These are phyloP conservation scores for Pleurotus citrinopileatus DNA, from an alignment of 768 basidiomycete genomes.

Conservation along the genomic window DNA sequence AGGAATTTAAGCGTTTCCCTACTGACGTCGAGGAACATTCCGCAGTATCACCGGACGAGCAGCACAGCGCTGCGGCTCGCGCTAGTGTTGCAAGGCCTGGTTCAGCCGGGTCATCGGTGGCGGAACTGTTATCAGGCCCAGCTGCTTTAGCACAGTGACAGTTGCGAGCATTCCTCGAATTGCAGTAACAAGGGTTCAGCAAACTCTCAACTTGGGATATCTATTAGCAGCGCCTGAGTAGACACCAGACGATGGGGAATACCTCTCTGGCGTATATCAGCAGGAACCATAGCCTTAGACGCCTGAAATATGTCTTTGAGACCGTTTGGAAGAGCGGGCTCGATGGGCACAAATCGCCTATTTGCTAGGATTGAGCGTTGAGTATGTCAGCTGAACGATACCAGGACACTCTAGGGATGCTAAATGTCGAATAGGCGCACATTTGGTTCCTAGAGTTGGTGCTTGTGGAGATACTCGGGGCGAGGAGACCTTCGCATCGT, in stretches of 20 bases:
- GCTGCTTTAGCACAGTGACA: constrained; percentile 51
- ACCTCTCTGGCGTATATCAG: constrained; percentile 54
- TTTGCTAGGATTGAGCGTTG: constrained; percentile 32
- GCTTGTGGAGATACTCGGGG: constrained; percentile 26
- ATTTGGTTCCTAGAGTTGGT: constrained; percentile 20
- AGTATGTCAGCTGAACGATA: constrained; percentile 6
- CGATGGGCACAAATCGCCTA: constrained; percentile 66
- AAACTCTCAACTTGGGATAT: constrained; percentile 49
- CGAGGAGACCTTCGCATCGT: constrained; percentile 31
- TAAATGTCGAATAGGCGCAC: constrained; percentile 14
- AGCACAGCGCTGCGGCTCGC: constrained; percentile 34
- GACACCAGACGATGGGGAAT: constrained; percentile 10
- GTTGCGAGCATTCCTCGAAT: constrained; percentile 25
- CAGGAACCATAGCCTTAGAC: constrained; percentile 24
- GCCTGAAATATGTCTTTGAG: constrained; percentile 51
- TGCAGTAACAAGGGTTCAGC: constrained; percentile 65
- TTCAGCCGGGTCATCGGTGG: constrained; percentile 11
- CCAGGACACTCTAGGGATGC: neutral
- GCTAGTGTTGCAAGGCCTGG: constrained; percentile 31
- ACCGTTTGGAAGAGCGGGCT: constrained; percentile 73
- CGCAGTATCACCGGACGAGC: constrained; percentile 15
- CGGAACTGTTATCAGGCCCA: constrained; percentile 10
- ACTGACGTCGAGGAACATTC: constrained; percentile 14
- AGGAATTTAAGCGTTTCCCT: neutral
- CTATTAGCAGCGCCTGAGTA: constrained; percentile 12